Percentiles rank a stretch among this genome's conserved stretches.
Evolutionary conservation across 1,284 basidiomycete species (phyloP).

Genomic region (Fistulinella cinereoalba): DNA sequence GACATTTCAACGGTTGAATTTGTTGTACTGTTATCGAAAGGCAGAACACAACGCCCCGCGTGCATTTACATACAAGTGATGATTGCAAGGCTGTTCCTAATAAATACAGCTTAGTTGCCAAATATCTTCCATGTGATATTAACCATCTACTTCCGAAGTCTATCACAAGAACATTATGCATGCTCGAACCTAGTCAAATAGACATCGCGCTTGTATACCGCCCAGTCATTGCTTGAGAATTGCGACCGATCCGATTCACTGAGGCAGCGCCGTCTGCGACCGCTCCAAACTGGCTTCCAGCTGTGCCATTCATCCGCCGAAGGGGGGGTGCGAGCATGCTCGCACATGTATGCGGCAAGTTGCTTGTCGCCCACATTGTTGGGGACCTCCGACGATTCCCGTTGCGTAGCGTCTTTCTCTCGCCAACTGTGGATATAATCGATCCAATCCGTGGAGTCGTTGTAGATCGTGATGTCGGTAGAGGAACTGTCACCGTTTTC

Average conservation of each 20-base stretch:
- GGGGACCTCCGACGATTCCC: neutral
- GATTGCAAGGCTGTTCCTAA: too few species aligned
- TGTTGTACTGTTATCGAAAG: too few species aligned
- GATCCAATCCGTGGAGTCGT: neutral
- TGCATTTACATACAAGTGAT: too few species aligned
- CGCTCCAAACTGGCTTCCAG: neutral
- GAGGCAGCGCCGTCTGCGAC: too few species aligned
- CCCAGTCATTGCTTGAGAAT: slow-evolving; percentile 7
- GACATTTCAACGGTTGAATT: too few species aligned
- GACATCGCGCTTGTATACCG: neutral
- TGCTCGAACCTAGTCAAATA: neutral
- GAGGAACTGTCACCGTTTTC: neutral
- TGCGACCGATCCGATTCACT: neutral
- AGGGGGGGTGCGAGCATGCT: slow-evolving; percentile 1
- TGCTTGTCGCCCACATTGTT: neutral
- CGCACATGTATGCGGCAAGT: neutral
- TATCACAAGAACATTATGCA: too few species aligned
- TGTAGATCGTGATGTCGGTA: neutral
- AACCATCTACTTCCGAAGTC: too few species aligned
- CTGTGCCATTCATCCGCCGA: too few species aligned
- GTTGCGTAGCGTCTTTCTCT: neutral
- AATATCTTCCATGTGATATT: too few species aligned
- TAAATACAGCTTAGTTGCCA: too few species aligned
- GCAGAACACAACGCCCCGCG: too few species aligned
- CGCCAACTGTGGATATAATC: neutral